Base-by-base conservation (phyloP, 208 protist species). In the Trypanosoma congolense region DNA sequence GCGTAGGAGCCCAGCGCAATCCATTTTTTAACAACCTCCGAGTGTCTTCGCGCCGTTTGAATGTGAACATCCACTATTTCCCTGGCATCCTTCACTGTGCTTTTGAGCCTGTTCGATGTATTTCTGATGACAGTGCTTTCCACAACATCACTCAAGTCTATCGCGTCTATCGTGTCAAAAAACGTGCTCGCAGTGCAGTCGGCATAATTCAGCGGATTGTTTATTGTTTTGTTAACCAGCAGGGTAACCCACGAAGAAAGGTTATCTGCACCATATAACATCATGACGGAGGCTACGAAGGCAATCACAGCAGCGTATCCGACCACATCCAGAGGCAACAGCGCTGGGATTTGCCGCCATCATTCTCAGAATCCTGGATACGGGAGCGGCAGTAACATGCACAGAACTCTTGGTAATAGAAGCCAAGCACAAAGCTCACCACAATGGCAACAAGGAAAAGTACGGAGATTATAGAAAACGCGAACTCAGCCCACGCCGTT, bases 271-370 rank as follows among this genome's bases (percentile, higher is more conserved):
- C 84, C 85, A 44, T 70, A 75, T 18, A 89, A 70, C 18, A 92
- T 59, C 25, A 92, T 49, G 19, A 87, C 56, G 43, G 67, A 73
- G 46, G 85, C 71, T 5, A 49, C 72, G 42, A 67, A 76, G 25
- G 75, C 65, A 44, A 69, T 67, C 12, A 88, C 57, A 3, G 87
- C 51, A 26, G 67, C 44, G 22, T 79, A 67, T 40, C 77, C 46
- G 22, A 80, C 75, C 67, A 85, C 72, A 92, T 84, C 80, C 78
- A 89, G 45, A 86, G 62, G 48, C 52, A 75, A 58, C 71, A 84
- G 31, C 70, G 73, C n/a, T 46, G 54, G 12, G 3, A 3, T 31
- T 41, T 24, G 24, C 2, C 28, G 9, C 29, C 28, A 3, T 50
- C 41, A n/a, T 50, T 52, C 16, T 63, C 46, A 19, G 66, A 44